Evolutionary conservation across 208 protist species (phyloP).

Genomic region (Strigomonas culicis): DNA sequence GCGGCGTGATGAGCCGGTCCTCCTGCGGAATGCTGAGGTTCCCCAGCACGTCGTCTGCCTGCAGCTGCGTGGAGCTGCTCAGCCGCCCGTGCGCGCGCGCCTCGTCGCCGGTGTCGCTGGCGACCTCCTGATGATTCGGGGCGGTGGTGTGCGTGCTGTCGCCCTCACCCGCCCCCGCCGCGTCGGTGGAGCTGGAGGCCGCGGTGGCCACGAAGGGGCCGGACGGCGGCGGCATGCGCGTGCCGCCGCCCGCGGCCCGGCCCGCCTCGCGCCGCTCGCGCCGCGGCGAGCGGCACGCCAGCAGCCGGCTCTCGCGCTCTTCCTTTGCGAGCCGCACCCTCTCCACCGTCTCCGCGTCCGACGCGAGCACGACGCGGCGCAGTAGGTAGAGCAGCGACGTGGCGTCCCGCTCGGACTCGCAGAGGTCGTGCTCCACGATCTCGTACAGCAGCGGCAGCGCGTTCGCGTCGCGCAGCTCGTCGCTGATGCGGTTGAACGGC

Average conservation of each 20-base stretch:
- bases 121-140: neutral
- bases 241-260: neutral
- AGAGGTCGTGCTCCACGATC: slow-evolving; percentile 36
- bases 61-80: neutral
- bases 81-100: neutral
- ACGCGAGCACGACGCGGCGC: slow-evolving; percentile 36
- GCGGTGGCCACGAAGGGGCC: neutral
- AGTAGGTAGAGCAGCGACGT: slow-evolving; percentile 60
- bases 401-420: slow-evolving; percentile 50
- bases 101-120: neutral
- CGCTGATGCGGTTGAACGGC: slow-evolving; percentile 23
- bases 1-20: slow-evolving; percentile 13
- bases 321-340: slow-evolving; percentile 19
- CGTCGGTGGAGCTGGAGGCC: neutral
- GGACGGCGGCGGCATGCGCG: neutral
- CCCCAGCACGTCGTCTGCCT: neutral
- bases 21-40: neutral
- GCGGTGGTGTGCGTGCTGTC: neutral
- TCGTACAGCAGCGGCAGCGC: slow-evolving; percentile 51
- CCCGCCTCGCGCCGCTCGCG: neutral
- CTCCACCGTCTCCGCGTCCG: slow-evolving; percentile 25
- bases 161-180: neutral
- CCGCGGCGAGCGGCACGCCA: neutral
- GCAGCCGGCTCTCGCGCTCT: slow-evolving; percentile 1
- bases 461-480: slow-evolving; percentile 37